Percentiles rank a stretch among this genome's conserved stretches.
Evolutionary conservation across 495 filamentous ascomycete species (phyloP).

Genomic region (Platismatia glauca): DNA sequence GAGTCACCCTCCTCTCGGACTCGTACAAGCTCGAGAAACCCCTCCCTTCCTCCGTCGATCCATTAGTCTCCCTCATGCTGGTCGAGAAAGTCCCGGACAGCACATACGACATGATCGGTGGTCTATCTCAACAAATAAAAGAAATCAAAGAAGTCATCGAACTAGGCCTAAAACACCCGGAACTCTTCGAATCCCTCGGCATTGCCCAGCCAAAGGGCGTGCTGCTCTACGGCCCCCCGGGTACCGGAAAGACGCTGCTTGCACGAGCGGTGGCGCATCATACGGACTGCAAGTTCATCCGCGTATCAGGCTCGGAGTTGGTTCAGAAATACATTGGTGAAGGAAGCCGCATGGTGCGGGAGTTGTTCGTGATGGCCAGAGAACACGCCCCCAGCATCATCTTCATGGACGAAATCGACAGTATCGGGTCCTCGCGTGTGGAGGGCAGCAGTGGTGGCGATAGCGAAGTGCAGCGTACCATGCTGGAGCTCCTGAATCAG

Average conservation of each 20-base stretch:
- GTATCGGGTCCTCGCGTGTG: slow-evolving; percentile 93
- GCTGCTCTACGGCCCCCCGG: slow-evolving; percentile 90
- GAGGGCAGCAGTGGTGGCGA: slow-evolving; percentile 92
- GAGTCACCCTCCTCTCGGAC: slow-evolving; percentile 91
- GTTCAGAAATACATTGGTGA: slow-evolving; percentile 99
- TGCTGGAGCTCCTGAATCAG: slow-evolving; percentile 97
- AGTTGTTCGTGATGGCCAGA: slow-evolving; percentile 97
- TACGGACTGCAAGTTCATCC: slow-evolving; percentile 97
- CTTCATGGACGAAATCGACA: slow-evolving; percentile 99
- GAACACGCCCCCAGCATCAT: slow-evolving; percentile 99
- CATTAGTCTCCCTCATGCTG: slow-evolving; percentile 99
- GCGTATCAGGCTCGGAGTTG: slow-evolving; percentile 89
- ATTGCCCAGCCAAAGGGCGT: slow-evolving; percentile 98
- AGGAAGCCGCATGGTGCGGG: slow-evolving; percentile 95
- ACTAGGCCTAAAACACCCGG: slow-evolving; percentile 94
- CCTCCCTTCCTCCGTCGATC: slow-evolving; percentile 93
- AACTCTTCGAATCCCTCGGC: slow-evolving; percentile 96
- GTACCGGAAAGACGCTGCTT: slow-evolving; percentile 93
- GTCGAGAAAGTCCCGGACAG: slow-evolving; percentile 99
- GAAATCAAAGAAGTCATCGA: slow-evolving; percentile 99
- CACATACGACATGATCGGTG: slow-evolving; percentile 99
- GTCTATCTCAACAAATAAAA: slow-evolving; percentile 98
- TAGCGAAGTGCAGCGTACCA: slow-evolving; percentile 99
- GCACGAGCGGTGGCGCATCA: slow-evolving; percentile 96
- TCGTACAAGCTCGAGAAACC: slow-evolving; percentile 98